Evolutionary conservation across 169 alveolate genomes (phyloP), one percentile per base, ranked within the genome.

Genomic region (Babesia gibsoni): DNA sequence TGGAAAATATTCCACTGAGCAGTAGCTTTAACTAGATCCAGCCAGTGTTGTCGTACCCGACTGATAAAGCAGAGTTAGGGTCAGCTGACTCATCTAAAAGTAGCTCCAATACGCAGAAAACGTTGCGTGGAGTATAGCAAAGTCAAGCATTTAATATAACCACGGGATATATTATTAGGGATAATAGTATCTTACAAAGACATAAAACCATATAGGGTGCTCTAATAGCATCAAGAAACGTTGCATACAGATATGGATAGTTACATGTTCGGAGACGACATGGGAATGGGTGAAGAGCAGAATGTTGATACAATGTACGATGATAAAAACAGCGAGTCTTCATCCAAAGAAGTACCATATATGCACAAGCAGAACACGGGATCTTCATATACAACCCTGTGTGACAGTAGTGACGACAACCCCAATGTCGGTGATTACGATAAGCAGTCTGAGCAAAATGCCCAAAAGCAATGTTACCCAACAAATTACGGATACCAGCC

Each of bases 351-450:
- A 2, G 50, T 20, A 4, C 10, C 35, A 30, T 20, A 35, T 18
- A 33, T 58, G 27, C 22, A 37, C 54, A 61, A 45, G 25, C 72
- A 61, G 39, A 8, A 32, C 14, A 58, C 57, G 12, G 65, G 57
- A 30, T 73, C 84, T 3, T 65, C 84, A 20, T 73, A 79, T 42
- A 73, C 84, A 16, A 73, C 84, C 22, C 32, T 73, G 20, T 73
- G 84, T 48, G 84, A 73, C 27, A 65, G 79, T 33, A 57, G 64
- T n/a, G 84, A 73, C 46, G 84, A 73, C 36, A 27, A 36, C 65
- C 67, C 37, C 23, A 45, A 43, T 16, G 52, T 27, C 22, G 33
- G 25, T 14, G 45, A 42, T 18, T 30, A 33, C 27, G 46, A 20
- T 2, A 12, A 23, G 7, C 80, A 52, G 46, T 18, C 20, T 18